These are phyloP conservation scores for Thelonectria olida DNA, from an alignment of 2,329 filamentous ascomycete species.

Conservation along the genomic window DNA sequence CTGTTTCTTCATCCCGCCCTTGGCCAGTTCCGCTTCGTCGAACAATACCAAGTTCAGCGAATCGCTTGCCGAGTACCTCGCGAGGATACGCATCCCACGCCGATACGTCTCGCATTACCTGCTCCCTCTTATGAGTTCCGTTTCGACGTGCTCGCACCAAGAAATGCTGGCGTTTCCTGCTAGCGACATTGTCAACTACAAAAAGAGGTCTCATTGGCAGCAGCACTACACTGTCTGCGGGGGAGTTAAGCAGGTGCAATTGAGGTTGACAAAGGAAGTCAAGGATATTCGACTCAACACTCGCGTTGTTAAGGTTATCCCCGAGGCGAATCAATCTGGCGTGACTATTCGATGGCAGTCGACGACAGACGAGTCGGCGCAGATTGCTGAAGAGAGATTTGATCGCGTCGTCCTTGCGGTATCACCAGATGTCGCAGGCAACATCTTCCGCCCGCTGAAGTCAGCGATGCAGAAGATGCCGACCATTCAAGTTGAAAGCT, in stretches of 20 bases:
- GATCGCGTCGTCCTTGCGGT: slow-evolving; percentile 64
- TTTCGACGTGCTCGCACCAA: slow-evolving; percentile 63
- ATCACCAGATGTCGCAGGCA: slow-evolving; percentile 60
- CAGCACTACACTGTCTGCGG: slow-evolving; percentile 61
- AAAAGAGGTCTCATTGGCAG: slow-evolving; percentile 54
- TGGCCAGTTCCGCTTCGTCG: background rate
- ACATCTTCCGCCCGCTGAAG: slow-evolving; percentile 55
- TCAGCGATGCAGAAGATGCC: slow-evolving; percentile 54
- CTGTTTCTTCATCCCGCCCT: slow-evolving; percentile 57
- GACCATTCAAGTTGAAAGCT: slow-evolving; percentile 57
- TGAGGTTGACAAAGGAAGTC: slow-evolving; percentile 52
- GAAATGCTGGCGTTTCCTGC: slow-evolving; percentile 62
- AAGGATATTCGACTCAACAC: slow-evolving; percentile 51
- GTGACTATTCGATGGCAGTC: slow-evolving; percentile 49
- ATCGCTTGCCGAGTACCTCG: slow-evolving; percentile 58
- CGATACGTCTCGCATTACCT: slow-evolving; percentile 60
- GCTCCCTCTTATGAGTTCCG: slow-evolving; percentile 62
- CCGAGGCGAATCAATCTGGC: slow-evolving; percentile 22
- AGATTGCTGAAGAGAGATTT: slow-evolving; percentile 49
- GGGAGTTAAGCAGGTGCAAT: slow-evolving; percentile 60
- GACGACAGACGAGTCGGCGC: slow-evolving; percentile 8
- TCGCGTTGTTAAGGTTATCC: slow-evolving; percentile 48
- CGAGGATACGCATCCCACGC: slow-evolving; percentile 58
- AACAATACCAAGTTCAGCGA: slow-evolving; percentile 54
- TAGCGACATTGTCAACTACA: slow-evolving; percentile 61